Conservation (phyloP, 169 alveolate species). For the Fabrea salina region DNA sequence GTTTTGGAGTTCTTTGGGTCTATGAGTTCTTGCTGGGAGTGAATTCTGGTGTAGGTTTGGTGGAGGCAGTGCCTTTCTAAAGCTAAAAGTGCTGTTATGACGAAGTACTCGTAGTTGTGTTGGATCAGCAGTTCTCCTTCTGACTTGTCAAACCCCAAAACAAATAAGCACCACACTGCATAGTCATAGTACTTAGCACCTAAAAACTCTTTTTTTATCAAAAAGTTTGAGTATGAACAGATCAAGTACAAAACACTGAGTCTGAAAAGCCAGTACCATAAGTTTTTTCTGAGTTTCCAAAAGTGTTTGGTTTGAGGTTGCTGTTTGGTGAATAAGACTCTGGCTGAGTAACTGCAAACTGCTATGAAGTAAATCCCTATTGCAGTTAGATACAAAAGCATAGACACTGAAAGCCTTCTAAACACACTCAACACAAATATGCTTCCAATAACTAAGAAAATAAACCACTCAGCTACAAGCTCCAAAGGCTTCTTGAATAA, state of each 20-base stretch:
- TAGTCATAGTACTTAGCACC: background rate
- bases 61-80: constrained; percentile 12
- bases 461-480: background rate
- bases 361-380: background rate
- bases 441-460: background rate
- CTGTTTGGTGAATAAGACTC: background rate
- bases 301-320: background rate
- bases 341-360: background rate
- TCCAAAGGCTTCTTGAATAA: background rate
- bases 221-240: background rate
- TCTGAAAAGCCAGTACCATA: constrained; percentile 20
- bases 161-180: background rate
- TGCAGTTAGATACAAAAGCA: constrained; percentile 5
- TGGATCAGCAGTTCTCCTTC: background rate
- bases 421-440: background rate
- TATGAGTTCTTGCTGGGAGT: background rate
- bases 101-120: background rate
- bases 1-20: background rate
- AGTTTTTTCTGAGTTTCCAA: background rate
- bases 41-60: background rate
- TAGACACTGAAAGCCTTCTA: constrained; percentile 15
- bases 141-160: background rate
- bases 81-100: background rate
- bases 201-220: background rate
- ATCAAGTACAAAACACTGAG: background rate